A percentile compares a stretch with the other conserved stretches of the same genome.
These are phyloP conservation scores for Ophiostoma ulmi DNA, from an alignment of 2,329 filamentous ascomycete genomes.

Conservation along the genomic window DNA sequence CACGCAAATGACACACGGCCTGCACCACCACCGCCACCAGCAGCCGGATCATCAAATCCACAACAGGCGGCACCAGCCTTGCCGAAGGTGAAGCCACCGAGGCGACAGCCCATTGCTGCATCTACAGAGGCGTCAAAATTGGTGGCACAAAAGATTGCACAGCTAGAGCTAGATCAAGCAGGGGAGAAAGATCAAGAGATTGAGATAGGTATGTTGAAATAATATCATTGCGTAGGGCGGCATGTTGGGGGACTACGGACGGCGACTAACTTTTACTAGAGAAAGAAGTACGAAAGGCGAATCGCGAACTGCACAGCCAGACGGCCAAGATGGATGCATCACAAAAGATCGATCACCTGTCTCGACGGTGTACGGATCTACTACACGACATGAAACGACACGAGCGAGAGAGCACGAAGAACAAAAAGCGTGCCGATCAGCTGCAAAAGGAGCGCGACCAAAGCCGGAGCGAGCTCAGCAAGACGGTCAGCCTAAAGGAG, in stretches of 20 bases:
- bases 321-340: slow-evolving; percentile 89
- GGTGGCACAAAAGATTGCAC: slow-evolving; percentile 86
- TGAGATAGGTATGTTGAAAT: slow-evolving; percentile 67
- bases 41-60: slow-evolving; percentile 38
- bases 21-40: slow-evolving; percentile 43
- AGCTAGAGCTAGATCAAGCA: slow-evolving; percentile 87
- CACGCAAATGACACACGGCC: slow-evolving; percentile 38
- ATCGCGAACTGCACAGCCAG: slow-evolving; percentile 80
- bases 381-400: slow-evolving; percentile 92
- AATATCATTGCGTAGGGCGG: too few species aligned
- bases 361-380: slow-evolving; percentile 86
- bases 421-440: slow-evolving; percentile 90
- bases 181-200: slow-evolving; percentile 93
- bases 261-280: slow-evolving; percentile 49
- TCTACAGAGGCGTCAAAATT: slow-evolving; percentile 87
- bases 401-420: slow-evolving; percentile 89
- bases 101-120: slow-evolving; percentile 78
- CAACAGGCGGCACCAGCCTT: slow-evolving; percentile 30
- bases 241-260: too few species aligned
- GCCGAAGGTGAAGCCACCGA: slow-evolving; percentile 34
- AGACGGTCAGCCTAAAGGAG: slow-evolving; percentile 85
- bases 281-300: slow-evolving; percentile 89
- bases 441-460: slow-evolving; percentile 96
- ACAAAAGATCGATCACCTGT: slow-evolving; percentile 84
- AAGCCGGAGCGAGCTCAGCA: slow-evolving; percentile 79